Evolutionary conservation across 192 early-diverging fungal species (phyloP), one percentile per base, ranked within the genome.

Genomic region (Dimargaris verticillata): DNA sequence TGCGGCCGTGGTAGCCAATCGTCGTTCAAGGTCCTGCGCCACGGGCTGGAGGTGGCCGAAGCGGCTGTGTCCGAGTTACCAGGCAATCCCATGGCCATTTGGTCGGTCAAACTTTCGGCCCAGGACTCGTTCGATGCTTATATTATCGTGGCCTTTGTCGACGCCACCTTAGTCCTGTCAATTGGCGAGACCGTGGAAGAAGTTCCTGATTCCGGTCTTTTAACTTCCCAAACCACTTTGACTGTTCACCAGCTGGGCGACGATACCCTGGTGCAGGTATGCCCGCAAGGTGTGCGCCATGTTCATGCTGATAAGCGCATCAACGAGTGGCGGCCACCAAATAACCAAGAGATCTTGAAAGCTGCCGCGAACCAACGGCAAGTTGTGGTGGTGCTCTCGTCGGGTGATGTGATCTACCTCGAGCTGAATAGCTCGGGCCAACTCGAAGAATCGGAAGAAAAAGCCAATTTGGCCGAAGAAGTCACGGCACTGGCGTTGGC

Each of bases 141-240:
- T 61, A 97, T 99, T 61, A 81, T 93, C 20, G 92, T 97, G 0
- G 88, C 89, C 0, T 97, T 99, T 68, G 75, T 82, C 7, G 89
- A 92, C 66, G 88, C 90, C 9, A 99, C 95, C 11, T 70, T 99
- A 41, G 91, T 93, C 14, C 74, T 99, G 44, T 81, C 83, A 0
- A 92, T 95, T 67, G 93, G 89, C 0, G 92, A 93, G 59, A 92
- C 87, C 6, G 90, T 95, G 0, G 83, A 90, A 61, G 95, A 97
- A 69, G 87, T 91, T 0, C 81, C 84, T 0, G 92, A 93, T 71
- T 87, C 89, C 1, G 91, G 91, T n/a, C 87, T 97, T 64, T 63
- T 91, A 29, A 78, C 81, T 48, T 75, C 80, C 20, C 87, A 87
- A 6, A 87, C 89, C 0, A 99, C 97, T 1, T 70, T 99, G 26